These are phyloP conservation scores for Saccharomycopsis phalli DNA, from an alignment of 1,139 yeast species.

Conservation along the genomic window DNA sequence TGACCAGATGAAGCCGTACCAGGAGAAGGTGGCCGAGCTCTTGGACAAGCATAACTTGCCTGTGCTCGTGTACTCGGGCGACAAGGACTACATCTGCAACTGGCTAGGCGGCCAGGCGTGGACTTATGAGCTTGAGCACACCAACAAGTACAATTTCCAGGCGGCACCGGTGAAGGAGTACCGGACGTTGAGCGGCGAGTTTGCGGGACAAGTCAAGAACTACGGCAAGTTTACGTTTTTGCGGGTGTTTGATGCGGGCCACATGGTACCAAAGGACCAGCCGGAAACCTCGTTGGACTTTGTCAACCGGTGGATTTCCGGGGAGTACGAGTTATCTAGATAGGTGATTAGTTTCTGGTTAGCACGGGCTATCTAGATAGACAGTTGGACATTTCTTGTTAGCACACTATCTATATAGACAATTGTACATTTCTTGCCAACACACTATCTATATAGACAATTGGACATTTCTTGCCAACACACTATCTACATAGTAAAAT, in stretches of 20 bases:
- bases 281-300: constrained; percentile 66
- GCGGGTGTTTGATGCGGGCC: constrained; percentile 60
- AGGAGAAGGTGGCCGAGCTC: constrained; percentile 47
- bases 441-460: no score
- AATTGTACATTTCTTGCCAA: no score
- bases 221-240: constrained; percentile 48
- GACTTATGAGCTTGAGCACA: constrained; percentile 64
- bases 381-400: not conserved
- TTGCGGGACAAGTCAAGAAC: constrained; percentile 52
- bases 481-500: not conserved
- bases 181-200: constrained; percentile 28
- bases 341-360: not conserved
- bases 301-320: constrained; percentile 70
- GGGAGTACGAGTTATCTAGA: constrained; percentile 32
- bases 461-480: no score
- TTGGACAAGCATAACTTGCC: constrained; percentile 53
- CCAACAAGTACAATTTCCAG: constrained; percentile 36
- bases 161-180: constrained; percentile 6
- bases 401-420: no score
- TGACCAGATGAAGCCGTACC: constrained; percentile 61
- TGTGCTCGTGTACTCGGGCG: constrained; percentile 80
- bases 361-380: not conserved
- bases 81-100: constrained; percentile 82
- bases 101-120: constrained; percentile 85
- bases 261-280: constrained; percentile 77